A percentile compares a stretch with the other conserved stretches of the same genome.
Evolutionary conservation across 1,139 yeast genomes (phyloP).

Genomic region (Candida labiduridarum): DNA sequence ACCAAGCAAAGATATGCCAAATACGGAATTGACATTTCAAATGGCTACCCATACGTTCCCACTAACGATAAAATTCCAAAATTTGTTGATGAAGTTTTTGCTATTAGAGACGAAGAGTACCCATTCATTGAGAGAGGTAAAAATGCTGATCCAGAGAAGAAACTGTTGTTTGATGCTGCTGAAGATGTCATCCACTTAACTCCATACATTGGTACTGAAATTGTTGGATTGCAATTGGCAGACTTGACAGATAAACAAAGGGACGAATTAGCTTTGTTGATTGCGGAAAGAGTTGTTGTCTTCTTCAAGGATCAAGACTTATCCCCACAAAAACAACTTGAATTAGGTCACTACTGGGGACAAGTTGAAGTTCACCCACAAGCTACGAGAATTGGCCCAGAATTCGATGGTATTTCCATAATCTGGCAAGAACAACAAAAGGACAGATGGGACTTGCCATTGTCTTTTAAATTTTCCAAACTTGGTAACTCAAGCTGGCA

Average conservation of each 20-base stretch:
- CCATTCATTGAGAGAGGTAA: conserved; percentile 49
- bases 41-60: conserved; percentile 33
- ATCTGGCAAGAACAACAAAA: conserved; percentile 52
- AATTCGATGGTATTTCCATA: conserved; percentile 42
- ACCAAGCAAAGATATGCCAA: conserved; percentile 27
- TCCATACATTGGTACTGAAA: conserved; percentile 53
- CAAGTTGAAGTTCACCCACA: conserved; percentile 46
- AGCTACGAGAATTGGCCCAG: conserved; percentile 31
- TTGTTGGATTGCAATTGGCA: conserved; percentile 52
- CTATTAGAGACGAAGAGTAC: conserved; percentile 40
- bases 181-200: conserved; percentile 48
- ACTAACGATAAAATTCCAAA: conserved; percentile 38
- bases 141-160: conserved; percentile 55
- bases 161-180: conserved; percentile 52
- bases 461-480: conserved; percentile 31
- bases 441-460: conserved; percentile 22
- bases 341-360: conserved; percentile 44
- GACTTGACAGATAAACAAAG: conserved; percentile 52
- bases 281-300: conserved; percentile 46
- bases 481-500: conserved; percentile 40
- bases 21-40: conserved; percentile 29
- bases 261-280: conserved; percentile 49
- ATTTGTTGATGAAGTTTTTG: conserved; percentile 52
- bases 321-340: conserved; percentile 46
- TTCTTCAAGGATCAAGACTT: conserved; percentile 46